Conservation (phyloP, 2,329 filamentous ascomycete genomes). For the Gaeumannomyces sp. region DNA sequence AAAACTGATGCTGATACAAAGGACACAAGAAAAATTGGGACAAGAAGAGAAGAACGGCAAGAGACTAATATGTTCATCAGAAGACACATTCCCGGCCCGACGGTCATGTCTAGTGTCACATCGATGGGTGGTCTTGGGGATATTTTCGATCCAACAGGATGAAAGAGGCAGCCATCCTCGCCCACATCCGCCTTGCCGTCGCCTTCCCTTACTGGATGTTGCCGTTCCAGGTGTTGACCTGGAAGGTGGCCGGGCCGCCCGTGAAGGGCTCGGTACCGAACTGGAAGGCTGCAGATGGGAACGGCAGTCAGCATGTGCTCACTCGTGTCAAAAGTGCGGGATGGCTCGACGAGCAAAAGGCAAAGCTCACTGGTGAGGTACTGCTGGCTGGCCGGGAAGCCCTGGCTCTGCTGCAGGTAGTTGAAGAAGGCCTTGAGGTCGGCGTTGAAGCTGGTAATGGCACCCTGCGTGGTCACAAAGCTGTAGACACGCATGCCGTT, state of each 20-base stretch:
- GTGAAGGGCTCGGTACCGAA: conserved; percentile 8
- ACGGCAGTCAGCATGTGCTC: neutral
- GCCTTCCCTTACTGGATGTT: neutral
- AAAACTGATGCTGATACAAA: neutral
- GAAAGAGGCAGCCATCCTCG: no score
- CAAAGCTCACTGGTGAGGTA: conserved; percentile 37
- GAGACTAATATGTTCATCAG: no score
- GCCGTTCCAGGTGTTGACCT: conserved; percentile 4
- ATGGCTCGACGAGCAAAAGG: neutral
- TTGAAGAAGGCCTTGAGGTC: conserved; percentile 52
- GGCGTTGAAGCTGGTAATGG: conserved; percentile 46
- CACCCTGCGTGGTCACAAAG: conserved; percentile 32
- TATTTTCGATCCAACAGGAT: no score
- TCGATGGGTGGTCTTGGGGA: no score
- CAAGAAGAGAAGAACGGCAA: no score
- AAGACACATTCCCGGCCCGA: no score
- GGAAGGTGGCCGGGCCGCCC: conserved; percentile 7
- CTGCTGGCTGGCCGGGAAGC: conserved; percentile 37
- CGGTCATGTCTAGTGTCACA: no score
- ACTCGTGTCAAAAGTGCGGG: neutral
- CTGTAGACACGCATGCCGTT: conserved; percentile 54
- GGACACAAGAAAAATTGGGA: neutral
- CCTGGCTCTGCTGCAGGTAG: conserved; percentile 45
- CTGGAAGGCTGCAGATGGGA: neutral
- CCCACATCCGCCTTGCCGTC: no score